Percentiles rank a stretch among this genome's conserved stretches.
Evolutionary conservation across 208 protist species (phyloP).

Genomic region (Naegleria lovaniensis): DNA sequence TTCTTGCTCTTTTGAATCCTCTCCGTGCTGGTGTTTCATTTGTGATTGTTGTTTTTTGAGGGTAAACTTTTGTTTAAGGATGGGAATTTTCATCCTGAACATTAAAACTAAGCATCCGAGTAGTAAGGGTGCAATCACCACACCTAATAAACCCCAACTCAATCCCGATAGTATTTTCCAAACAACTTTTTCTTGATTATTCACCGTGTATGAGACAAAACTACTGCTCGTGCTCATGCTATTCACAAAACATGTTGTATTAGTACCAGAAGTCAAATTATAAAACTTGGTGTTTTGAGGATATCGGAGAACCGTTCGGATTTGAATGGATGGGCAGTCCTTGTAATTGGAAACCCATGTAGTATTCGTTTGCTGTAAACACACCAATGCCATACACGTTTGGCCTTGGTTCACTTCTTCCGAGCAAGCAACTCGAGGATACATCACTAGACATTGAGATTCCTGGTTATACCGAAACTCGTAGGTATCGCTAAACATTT

Average conservation of each 20-base stretch:
- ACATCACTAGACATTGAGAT: not conserved
- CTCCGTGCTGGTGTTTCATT: no score
- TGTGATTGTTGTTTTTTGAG: no score
- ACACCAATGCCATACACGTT: not conserved
- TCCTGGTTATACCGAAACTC: not conserved
- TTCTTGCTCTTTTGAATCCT: no score
- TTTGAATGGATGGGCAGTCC: not conserved
- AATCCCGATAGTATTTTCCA: not conserved
- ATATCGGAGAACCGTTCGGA: not conserved
- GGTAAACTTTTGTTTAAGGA: no score
- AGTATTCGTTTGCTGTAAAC: not conserved
- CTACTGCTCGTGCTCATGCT: no score
- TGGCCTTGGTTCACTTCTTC: not conserved
- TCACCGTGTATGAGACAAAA: not conserved
- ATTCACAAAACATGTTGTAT: not conserved
- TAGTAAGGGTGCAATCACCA: not conserved
- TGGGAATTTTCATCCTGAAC: not conserved
- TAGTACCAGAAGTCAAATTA: not conserved
- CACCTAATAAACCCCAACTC: not conserved
- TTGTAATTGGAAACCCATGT: not conserved
- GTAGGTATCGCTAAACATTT: not conserved
- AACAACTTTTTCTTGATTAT: not conserved
- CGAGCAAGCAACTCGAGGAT: not conserved
- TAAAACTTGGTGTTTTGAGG: not conserved
- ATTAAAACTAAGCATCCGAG: not conserved